These are phyloP conservation scores for Paramecium biaurelia DNA, from an alignment of 73 alveolate genomes.

Conservation along the genomic window DNA sequence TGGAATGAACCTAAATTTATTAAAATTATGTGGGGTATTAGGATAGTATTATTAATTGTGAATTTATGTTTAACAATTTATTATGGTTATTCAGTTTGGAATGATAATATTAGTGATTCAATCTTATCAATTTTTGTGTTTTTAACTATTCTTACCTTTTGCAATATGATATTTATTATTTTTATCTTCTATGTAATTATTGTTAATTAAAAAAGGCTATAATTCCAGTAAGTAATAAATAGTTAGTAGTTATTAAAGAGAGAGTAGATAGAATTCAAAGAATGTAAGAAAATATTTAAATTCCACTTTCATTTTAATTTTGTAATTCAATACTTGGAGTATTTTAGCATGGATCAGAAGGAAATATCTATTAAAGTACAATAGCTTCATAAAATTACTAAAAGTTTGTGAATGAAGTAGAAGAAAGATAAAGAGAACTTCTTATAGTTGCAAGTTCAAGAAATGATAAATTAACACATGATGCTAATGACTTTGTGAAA, in stretches of 20 bases:
- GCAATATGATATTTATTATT: not conserved
- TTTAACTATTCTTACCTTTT: not conserved
- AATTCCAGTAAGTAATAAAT: conserved; percentile 14
- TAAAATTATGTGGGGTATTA: conserved; percentile 1
- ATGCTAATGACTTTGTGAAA: not conserved
- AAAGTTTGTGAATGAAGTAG: not conserved
- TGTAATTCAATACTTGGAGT: not conserved
- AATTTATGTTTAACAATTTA: not conserved
- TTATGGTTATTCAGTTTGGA: not conserved
- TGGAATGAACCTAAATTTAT: conserved; percentile 34
- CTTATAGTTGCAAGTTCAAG: not conserved
- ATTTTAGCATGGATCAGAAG: conserved; percentile 34
- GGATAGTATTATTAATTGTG: not conserved
- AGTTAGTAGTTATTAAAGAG: not conserved
- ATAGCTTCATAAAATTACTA: conserved; percentile 25
- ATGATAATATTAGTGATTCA: not conserved
- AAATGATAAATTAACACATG: conserved; percentile 9
- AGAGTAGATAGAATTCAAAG: not conserved
- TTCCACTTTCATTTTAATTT: conserved; percentile 6
- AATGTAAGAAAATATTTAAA: not conserved
- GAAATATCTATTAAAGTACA: not conserved
- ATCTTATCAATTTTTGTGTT: not conserved
- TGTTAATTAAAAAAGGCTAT: not conserved
- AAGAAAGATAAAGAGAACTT: not conserved
- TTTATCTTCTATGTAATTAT: not conserved